Conservation (phyloP, 768 basidiomycete species). For the Collybiopsis luxurians region DNA sequence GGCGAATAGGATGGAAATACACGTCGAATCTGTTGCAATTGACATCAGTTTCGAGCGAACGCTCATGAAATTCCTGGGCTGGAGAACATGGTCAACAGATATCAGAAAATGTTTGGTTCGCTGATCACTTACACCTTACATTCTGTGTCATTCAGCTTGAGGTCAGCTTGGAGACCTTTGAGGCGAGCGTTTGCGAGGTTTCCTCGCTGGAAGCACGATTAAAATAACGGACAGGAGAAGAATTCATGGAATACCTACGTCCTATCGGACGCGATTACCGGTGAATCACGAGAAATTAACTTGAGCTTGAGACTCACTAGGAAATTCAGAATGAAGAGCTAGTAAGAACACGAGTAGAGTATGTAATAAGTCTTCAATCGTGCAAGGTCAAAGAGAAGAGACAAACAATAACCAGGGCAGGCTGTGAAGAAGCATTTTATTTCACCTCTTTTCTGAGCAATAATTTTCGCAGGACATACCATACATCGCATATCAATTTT, state of each 20-base stretch:
- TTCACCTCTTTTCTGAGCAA: too few relatives aligned
- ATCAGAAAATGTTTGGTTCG: too few relatives aligned
- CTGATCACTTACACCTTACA: too few relatives aligned
- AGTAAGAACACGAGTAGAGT: neutral
- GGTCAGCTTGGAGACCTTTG: constrained; percentile 20
- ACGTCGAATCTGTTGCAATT: too few relatives aligned
- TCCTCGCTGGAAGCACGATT: constrained; percentile 6
- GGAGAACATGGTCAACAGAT: too few relatives aligned
- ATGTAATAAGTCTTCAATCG: neutral
- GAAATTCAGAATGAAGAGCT: constrained; percentile 15
- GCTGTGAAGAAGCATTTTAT: too few relatives aligned
- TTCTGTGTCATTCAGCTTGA: constrained; percentile 20
- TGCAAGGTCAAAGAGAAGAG: neutral
- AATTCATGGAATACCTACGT: neutral
- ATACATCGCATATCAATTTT: constrained; percentile 15
- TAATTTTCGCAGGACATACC: too few relatives aligned
- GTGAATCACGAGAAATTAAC: neutral
- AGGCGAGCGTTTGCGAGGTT: constrained; percentile 18
- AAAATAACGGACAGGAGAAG: neutral
- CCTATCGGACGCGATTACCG: neutral
- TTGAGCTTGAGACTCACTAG: constrained; percentile 5
- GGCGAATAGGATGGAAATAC: constrained; percentile 20
- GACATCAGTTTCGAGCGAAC: too few relatives aligned
- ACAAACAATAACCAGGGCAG: constrained; percentile 10
- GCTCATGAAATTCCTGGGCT: too few relatives aligned